Conservation (phyloP, 805 yeast species). For the Kuraishia capsulata region DNA sequence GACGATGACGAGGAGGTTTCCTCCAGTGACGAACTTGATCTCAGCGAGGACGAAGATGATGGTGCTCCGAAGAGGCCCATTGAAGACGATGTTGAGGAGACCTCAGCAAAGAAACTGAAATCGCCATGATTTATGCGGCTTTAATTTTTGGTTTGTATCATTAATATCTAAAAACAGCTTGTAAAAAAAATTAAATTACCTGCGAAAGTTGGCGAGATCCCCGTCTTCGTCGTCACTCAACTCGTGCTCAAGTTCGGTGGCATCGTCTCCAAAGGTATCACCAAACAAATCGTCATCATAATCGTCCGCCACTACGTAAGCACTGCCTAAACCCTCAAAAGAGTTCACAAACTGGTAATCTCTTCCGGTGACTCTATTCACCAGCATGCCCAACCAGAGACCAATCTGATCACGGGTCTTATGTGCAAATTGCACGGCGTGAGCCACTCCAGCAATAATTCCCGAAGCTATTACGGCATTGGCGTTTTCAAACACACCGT, state of each 20-base stretch:
- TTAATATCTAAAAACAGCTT: too few species aligned
- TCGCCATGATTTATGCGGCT: too few species aligned
- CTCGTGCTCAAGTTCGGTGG: conserved; percentile 5
- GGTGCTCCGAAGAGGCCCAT: conserved; percentile 10
- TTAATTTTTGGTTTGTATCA: too few species aligned
- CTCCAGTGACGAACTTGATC: conserved; percentile 38
- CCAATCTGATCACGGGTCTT: conserved; percentile 3
- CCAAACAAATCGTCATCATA: conserved; percentile 10
- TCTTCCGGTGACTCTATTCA: conserved; percentile 8
- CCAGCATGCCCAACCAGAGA: neutral
- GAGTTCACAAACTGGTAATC: too few species aligned
- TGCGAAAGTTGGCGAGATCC: neutral
- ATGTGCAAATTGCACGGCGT: conserved; percentile 11
- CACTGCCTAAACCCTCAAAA: too few species aligned
- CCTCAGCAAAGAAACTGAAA: too few species aligned
- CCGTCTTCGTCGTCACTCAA: conserved; percentile 11
- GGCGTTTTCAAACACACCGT: neutral
- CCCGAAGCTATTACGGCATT: conserved; percentile 14
- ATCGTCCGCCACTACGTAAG: conserved; percentile 14
- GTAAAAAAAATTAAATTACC: neutral
- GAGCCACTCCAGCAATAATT: conserved; percentile 22
- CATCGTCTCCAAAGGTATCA: conserved; percentile 10
- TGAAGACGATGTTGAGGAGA: conserved; percentile 14
- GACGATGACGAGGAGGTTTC: conserved; percentile 26
- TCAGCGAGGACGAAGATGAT: conserved; percentile 48